Evolutionary conservation across 257 asterid genomes (phyloP).

Genomic region (Fraxinus excelsior): DNA sequence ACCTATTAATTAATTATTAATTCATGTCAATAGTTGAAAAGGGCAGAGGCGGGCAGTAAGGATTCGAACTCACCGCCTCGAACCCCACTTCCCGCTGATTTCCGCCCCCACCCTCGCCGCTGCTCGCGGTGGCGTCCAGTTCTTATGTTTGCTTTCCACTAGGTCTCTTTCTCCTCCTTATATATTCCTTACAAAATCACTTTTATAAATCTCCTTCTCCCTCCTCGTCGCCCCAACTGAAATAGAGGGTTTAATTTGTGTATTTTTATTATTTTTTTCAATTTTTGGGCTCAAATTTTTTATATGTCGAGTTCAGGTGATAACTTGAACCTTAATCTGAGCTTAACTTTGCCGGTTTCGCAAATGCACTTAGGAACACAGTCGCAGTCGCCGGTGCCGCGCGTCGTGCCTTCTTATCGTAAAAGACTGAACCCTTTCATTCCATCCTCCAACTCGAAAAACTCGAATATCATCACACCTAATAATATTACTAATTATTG

Average conservation of each 20-base stretch:
- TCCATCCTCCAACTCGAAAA: conserved; percentile 19
- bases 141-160: neutral
- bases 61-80: conserved; percentile 48
- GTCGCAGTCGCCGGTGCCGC: conserved; percentile 24
- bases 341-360: conserved; percentile 39
- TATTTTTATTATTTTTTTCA: neutral
- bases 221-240: neutral
- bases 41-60: conserved; percentile 23
- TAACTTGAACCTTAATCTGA: conserved; percentile 46
- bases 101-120: conserved; percentile 10
- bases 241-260: neutral
- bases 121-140: neutral
- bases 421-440: conserved; percentile 13
- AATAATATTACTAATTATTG: conserved; percentile 10
- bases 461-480: neutral
- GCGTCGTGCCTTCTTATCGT: neutral
- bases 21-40: neutral
- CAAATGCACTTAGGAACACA: conserved; percentile 32
- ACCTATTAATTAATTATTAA: neutral
- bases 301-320: conserved; percentile 47
- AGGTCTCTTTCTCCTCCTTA: neutral
- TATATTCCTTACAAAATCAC: neutral
- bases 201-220: neutral
- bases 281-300: neutral
- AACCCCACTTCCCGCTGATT: conserved; percentile 40